Base-by-base conservation (phyloP, 768 basidiomycete genomes). In the Auricularia auricula-judae region DNA sequence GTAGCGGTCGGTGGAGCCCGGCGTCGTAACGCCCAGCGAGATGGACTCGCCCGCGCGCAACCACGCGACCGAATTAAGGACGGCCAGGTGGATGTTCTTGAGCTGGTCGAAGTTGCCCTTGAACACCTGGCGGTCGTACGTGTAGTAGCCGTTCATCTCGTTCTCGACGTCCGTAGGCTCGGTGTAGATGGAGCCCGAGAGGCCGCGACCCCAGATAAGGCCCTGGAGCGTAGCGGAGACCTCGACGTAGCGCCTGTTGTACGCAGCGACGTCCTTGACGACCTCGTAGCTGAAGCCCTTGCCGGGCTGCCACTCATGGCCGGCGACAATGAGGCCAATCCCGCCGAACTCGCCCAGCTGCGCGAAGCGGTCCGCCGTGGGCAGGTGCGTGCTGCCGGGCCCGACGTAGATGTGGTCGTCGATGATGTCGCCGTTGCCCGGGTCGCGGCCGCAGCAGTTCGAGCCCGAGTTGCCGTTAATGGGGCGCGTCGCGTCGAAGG, bases 131-230 rank as follows among this genome's bases (percentile, higher is more conserved):
- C 56, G 56, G 33, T 59, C 56, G 56, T 59, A 59, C 23, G 56
- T 59, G 56, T 59, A 59, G 56, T 59, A 59, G 23, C 56, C 56
- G 56, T 59, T 59, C 23, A 59, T 29, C 56, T 59, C 56, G 56
- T 59, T 59, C 56, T 59, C 56, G 10, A 59, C 56, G 34, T 59
- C 56, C 56, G 56, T 59, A 1, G 56, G 56, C 56, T 59, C 56
- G 23, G 56, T 59, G 56, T 59, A 59, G 56, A 59, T 59, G 23
- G 56, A 59, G 56, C 56, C 34, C 34, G 56, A 59, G 23, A 59
- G 56, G 23, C 56, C 56, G 18, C 34, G 56, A 18, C 29, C 23
- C 56, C 56, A 59, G 56, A 33, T 35, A 29, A 59, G 56, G 23
- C 56, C 56, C 29, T 59, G 23, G 7, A 59, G 56, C 56, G 56